These are phyloP conservation scores for Nigrospora osmanthi DNA, from an alignment of 2,329 filamentous ascomycete genomes.

Conservation along the genomic window DNA sequence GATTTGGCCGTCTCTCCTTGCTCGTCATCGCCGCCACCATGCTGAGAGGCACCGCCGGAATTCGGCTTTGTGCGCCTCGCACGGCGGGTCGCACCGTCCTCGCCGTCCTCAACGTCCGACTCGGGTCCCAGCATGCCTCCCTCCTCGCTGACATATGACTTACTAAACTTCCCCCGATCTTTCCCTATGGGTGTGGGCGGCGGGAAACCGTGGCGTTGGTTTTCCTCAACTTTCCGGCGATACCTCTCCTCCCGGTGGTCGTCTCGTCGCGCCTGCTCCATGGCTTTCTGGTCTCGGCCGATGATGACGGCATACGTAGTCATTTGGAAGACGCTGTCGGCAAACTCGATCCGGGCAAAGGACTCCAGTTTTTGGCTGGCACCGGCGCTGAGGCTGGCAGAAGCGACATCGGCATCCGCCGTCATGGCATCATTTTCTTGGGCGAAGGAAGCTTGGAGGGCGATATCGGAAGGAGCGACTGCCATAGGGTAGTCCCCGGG, in stretches of 20 bases:
- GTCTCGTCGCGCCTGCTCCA: constrained; percentile 45
- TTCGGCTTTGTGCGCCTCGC: constrained; percentile 39
- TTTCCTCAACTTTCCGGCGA: constrained; percentile 35
- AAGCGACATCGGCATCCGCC: constrained; percentile 22
- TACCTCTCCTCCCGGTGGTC: constrained; percentile 39
- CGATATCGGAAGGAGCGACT: constrained; percentile 24
- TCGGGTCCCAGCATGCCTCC: constrained; percentile 61
- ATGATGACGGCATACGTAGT: constrained; percentile 66
- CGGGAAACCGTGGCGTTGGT: constrained; percentile 39
- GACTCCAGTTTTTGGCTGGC: constrained; percentile 40
- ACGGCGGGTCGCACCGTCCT: constrained; percentile 35
- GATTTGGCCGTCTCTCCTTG: constrained; percentile 39
- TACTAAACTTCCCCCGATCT: constrained; percentile 48
- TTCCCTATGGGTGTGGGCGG: constrained; percentile 41
- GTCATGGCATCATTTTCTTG: constrained; percentile 21
- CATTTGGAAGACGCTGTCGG: constrained; percentile 73
- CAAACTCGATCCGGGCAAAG: constrained; percentile 58
- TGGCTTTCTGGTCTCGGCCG: constrained; percentile 59
- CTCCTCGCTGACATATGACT: constrained; percentile 61
- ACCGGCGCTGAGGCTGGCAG: constrained; percentile 21
- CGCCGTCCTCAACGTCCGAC: constrained; percentile 48
- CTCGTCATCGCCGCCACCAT: constrained; percentile 25
- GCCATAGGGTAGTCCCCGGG: constrained; percentile 16
- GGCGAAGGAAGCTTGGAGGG: constrained; percentile 19
- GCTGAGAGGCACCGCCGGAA: constrained; percentile 25